phyloP scores from a whole-genome alignment of 768 basidiomycete genomes.

The Boletus eberwhitei region DNA sequence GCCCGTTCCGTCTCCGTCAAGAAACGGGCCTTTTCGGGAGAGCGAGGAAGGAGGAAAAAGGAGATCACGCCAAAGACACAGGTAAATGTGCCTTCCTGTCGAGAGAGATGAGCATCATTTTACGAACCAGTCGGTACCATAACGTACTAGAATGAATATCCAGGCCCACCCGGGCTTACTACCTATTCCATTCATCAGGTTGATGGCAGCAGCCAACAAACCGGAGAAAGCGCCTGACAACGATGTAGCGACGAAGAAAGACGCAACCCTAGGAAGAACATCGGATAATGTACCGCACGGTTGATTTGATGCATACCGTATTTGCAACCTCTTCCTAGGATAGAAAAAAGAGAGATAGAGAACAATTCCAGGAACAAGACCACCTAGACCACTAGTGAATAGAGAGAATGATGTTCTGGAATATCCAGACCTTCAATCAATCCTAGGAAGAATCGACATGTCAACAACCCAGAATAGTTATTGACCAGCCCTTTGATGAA shows the following conservation, averaged over 20 bases:
- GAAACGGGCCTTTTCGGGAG: slow-evolving; percentile 45
- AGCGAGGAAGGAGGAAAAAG: slow-evolving; percentile 46
- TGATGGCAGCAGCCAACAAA: slow-evolving; percentile 57
- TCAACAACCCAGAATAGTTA: slow-evolving; percentile 51
- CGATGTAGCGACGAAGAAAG: slow-evolving; percentile 43
- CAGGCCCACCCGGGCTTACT: slow-evolving; percentile 60
- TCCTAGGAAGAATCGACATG: slow-evolving; percentile 49
- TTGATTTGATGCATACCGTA: slow-evolving; percentile 8
- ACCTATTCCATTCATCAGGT: slow-evolving; percentile 49
- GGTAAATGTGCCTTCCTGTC: slow-evolving; percentile 60
- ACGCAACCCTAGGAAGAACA: slow-evolving; percentile 32
- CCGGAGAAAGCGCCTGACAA: slow-evolving; percentile 63
- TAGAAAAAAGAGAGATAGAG: slow-evolving; percentile 54
- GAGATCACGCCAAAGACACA: slow-evolving; percentile 50
- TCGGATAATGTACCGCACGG: slow-evolving; percentile 2
- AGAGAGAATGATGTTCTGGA: not conserved
- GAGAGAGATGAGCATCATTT: not conserved
- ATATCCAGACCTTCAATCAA: slow-evolving; percentile 50
- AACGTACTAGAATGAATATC: slow-evolving; percentile 52
- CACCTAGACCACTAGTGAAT: slow-evolving; percentile 36
- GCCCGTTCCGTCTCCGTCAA: slow-evolving; percentile 48
- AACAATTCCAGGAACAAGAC: slow-evolving; percentile 56
- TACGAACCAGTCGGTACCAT: not conserved
- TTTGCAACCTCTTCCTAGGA: slow-evolving; percentile 29
- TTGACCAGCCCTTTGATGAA: slow-evolving; percentile 40